Evolutionary conservation across 1,139 yeast genomes (phyloP), one percentile per base, ranked within the genome.

Genomic region (Candida sojae): DNA sequence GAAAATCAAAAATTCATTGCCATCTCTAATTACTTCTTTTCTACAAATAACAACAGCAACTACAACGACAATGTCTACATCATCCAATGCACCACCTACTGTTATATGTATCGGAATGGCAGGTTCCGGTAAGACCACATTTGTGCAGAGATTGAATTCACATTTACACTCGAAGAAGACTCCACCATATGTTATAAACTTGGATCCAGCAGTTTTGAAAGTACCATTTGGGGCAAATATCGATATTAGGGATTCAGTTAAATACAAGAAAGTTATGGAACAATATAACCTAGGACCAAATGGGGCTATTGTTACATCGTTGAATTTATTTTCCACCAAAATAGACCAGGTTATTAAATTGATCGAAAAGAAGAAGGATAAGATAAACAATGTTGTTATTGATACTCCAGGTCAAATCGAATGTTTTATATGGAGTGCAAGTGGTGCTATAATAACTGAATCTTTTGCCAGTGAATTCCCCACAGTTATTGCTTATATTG

Each of bases 401-500:
- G 99, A 95, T 67, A 95, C 99, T 0, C 99, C 99, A 0, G 99
- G 99, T 6, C 99, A 95, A 68, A 95, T 95, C 53, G 99, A 93
- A 66, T 90, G 97, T 70, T 93, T 93, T 64, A 91, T 93, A 45
- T 88, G 96, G 96, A 86, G 96, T 43, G 99, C 99, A 0, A 88
- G 97, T 42, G 99, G 99, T 8, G 81, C 97, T 21, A 95, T 95
- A 53, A 89, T 95, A 50, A 92, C 98, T 0, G 99, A 95, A 65
- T 92, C 98, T 0, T 88, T 95, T 70, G 99, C 99, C 1, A 88
- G 96, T 1, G 83, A 96, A 2, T 90, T 90, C 66, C 99, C 99
- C 5, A 93, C 99, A 0, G 90, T 93, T 35, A 82, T 95, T 55
- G 98, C 98, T 0, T 95, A 95, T 64, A 85, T 95, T 51, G 96